Evolutionary conservation across 768 basidiomycete species (phyloP).

Genomic region (Kwoniella bestiolae): DNA sequence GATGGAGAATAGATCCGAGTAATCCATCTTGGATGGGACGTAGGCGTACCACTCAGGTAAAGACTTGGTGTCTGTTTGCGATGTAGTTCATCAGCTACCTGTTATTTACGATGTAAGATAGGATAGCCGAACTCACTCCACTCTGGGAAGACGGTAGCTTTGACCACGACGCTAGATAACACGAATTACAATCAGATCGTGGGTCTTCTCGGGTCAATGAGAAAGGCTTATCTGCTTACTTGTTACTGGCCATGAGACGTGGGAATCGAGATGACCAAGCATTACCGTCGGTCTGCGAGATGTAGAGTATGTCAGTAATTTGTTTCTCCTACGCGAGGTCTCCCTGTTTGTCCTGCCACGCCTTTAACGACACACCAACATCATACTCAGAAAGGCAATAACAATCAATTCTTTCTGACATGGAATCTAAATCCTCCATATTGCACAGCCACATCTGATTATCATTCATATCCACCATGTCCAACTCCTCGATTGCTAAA

Average conservation of each 20-base stretch:
- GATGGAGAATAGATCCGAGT: constrained; percentile 58
- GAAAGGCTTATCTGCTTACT: constrained; percentile 39
- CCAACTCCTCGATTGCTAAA: too few species aligned
- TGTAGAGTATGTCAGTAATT: neutral
- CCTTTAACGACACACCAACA: too few species aligned
- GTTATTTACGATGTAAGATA: neutral
- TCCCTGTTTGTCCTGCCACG: too few species aligned
- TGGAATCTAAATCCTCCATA: too few species aligned
- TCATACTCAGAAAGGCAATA: too few species aligned
- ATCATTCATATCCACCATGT: too few species aligned
- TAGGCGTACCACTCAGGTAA: constrained; percentile 59
- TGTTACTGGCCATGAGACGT: constrained; percentile 56
- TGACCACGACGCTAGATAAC: constrained; percentile 56
- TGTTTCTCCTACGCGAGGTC: too few species aligned
- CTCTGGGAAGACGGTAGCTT: constrained; percentile 58
- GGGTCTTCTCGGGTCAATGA: neutral
- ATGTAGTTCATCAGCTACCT: neutral
- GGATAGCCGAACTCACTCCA: constrained; percentile 49
- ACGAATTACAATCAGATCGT: neutral
- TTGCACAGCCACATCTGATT: too few species aligned
- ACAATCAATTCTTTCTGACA: too few species aligned
- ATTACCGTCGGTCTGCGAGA: constrained; percentile 55
- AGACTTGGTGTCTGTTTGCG: constrained; percentile 48
- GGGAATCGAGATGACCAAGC: constrained; percentile 59
- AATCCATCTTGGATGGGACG: constrained; percentile 58